phyloP scores from a whole-genome alignment of 2,329 filamentous ascomycete species.

The Neospermospora avenae region DNA sequence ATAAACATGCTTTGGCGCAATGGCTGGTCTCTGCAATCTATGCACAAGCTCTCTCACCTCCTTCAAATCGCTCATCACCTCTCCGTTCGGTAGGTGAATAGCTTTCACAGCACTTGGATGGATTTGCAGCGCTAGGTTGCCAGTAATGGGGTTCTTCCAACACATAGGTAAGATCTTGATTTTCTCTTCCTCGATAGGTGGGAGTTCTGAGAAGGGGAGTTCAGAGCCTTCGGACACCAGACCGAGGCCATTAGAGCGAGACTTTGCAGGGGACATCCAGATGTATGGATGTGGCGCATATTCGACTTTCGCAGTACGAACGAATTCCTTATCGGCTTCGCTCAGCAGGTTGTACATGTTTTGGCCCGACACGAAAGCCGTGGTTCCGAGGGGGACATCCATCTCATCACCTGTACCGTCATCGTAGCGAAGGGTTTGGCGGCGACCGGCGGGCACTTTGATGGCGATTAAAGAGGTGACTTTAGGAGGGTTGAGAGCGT shows the following conservation, averaged over 20 bases:
- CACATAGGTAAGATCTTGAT: constrained; percentile 72
- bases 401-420: constrained; percentile 66
- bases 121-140: constrained; percentile 66
- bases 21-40: constrained; percentile 67
- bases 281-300: constrained; percentile 79
- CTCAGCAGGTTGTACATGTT: constrained; percentile 67
- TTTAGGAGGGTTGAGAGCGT: constrained; percentile 69
- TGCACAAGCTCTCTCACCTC: constrained; percentile 69
- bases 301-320: constrained; percentile 62
- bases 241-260: constrained; percentile 67
- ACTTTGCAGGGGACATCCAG: constrained; percentile 71
- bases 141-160: constrained; percentile 73
- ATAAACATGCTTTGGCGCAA: constrained; percentile 66
- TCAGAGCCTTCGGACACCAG: constrained; percentile 65
- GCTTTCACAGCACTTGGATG: constrained; percentile 70
- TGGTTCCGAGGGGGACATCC: constrained; percentile 69
- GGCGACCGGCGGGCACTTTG: constrained; percentile 63
- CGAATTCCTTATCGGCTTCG: constrained; percentile 64
- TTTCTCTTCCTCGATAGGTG: constrained; percentile 61
- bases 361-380: constrained; percentile 70
- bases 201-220: constrained; percentile 55
- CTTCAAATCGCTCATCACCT: constrained; percentile 64
- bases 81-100: constrained; percentile 64
- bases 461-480: constrained; percentile 73
- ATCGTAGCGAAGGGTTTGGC: constrained; percentile 69